A percentile compares a stretch with the other conserved stretches of the same genome.
These are phyloP conservation scores for Schwanniomyces yamadae DNA, from an alignment of 805 yeast genomes.

Conservation along the genomic window DNA sequence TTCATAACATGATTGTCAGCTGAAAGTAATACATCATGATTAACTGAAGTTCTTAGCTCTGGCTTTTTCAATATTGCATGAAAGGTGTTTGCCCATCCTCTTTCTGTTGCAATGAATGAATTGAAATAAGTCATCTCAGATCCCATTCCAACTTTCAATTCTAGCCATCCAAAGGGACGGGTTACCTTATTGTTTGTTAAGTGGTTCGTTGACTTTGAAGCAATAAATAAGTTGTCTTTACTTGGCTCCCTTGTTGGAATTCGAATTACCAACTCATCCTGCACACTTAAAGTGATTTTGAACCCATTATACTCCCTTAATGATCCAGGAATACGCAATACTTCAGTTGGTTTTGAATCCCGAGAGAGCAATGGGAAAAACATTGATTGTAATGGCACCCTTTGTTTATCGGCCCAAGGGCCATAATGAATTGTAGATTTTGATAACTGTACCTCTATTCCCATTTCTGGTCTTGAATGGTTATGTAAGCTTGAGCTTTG, in stretches of 20 bases:
- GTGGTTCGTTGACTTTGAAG: slow-evolving; percentile 13
- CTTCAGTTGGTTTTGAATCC: slow-evolving; percentile 43
- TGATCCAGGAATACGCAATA: slow-evolving; percentile 44
- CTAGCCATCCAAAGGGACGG: slow-evolving; percentile 92
- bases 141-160: slow-evolving; percentile 56
- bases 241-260: slow-evolving; percentile 84
- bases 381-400: slow-evolving; percentile 60
- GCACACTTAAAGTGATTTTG: slow-evolving; percentile 51
- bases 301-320: slow-evolving; percentile 57
- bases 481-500: slow-evolving; percentile 11
- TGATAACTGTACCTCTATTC: slow-evolving; percentile 56
- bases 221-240: slow-evolving; percentile 51
- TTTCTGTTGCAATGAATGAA: slow-evolving; percentile 52
- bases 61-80: slow-evolving; percentile 48
- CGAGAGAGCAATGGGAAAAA: slow-evolving; percentile 67
- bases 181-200: slow-evolving; percentile 17
- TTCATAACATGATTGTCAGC: slow-evolving; percentile 57
- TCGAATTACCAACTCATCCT: slow-evolving; percentile 67
- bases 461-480: slow-evolving; percentile 36
- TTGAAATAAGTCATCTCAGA: slow-evolving; percentile 48
- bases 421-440: slow-evolving; percentile 79
- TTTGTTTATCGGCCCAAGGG: slow-evolving; percentile 93
- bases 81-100: slow-evolving; percentile 54
- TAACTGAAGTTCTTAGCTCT: slow-evolving; percentile 78
- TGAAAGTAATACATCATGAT: slow-evolving; percentile 74